Percentiles rank a stretch among this genome's conserved stretches.
Conservation (phyloP, 2,329 filamentous ascomycete genomes). For the Pseudogymnoascus sp. region DNA sequence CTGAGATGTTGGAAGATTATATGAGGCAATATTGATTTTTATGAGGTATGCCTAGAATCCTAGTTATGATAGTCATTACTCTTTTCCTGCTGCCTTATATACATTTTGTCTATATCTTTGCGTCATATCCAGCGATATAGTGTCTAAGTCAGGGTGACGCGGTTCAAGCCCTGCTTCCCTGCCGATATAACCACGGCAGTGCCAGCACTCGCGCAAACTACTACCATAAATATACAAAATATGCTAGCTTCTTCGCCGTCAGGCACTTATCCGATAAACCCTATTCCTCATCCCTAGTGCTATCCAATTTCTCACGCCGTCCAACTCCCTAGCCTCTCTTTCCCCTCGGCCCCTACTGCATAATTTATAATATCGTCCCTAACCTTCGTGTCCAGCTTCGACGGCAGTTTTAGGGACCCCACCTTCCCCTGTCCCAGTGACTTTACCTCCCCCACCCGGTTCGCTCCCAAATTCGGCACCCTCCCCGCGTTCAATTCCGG, state of each 20-base stretch:
- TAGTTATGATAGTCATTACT: no score
- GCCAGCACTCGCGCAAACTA: neutral
- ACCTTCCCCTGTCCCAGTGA: neutral
- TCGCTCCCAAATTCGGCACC: neutral
- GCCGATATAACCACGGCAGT: neutral
- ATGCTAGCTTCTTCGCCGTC: neutral
- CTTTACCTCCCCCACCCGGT: neutral
- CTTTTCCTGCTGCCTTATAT: no score
- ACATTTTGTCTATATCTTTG: no score
- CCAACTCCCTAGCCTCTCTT: neutral
- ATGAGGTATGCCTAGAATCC: no score
- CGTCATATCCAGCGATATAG: no score
- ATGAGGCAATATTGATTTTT: no score
- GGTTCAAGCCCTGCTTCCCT: neutral
- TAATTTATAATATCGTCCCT: neutral
- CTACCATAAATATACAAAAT: neutral
- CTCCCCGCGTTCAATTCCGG: neutral
- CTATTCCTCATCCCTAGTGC: neutral
- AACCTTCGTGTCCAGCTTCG: neutral
- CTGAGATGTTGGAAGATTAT: no score
- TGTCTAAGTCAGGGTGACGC: neutral
- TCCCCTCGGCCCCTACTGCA: neutral
- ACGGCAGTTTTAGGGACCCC: neutral
- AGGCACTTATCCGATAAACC: neutral
- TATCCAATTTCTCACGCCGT: neutral